phyloP scores from a whole-genome alignment of 2,329 filamentous ascomycete species.

The Penicillium fuscoglaucum region DNA sequence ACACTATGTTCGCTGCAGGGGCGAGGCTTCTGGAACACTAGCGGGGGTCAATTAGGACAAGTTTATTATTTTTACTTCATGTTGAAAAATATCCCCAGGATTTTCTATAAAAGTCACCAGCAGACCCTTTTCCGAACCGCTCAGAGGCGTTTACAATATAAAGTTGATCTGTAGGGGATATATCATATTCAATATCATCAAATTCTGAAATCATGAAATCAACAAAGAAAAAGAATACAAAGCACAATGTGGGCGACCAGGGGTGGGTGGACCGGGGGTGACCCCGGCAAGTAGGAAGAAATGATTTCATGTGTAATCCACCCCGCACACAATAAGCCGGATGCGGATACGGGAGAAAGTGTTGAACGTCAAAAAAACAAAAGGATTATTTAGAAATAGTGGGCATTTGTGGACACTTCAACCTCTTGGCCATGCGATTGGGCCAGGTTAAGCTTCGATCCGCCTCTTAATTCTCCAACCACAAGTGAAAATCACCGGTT shows the following conservation, averaged over 20 bases:
- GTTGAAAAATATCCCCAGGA: neutral
- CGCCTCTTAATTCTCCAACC: neutral
- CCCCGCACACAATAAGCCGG: slow-evolving; percentile 1
- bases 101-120: neutral
- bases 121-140: neutral
- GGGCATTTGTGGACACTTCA: slow-evolving; percentile 2
- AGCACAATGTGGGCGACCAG: neutral
- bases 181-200: neutral
- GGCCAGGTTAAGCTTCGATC: slow-evolving; percentile 15
- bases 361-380: neutral
- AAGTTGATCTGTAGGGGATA: neutral
- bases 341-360: neutral
- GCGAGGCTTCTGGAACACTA: slow-evolving; percentile 10
- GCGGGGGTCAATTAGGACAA: neutral
- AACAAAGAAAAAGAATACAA: neutral
- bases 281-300: neutral
- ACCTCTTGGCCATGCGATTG: slow-evolving; percentile 10
- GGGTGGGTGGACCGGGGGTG: neutral
- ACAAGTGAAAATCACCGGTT: neutral
- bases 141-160: neutral
- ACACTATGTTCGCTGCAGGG: neutral
- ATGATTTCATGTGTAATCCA: neutral
- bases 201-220: neutral
- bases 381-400: slow-evolving; percentile 10
- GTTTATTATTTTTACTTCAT: neutral